Conservation (phyloP, 2,329 filamentous ascomycete species). For the Macrophomina tecta region DNA sequence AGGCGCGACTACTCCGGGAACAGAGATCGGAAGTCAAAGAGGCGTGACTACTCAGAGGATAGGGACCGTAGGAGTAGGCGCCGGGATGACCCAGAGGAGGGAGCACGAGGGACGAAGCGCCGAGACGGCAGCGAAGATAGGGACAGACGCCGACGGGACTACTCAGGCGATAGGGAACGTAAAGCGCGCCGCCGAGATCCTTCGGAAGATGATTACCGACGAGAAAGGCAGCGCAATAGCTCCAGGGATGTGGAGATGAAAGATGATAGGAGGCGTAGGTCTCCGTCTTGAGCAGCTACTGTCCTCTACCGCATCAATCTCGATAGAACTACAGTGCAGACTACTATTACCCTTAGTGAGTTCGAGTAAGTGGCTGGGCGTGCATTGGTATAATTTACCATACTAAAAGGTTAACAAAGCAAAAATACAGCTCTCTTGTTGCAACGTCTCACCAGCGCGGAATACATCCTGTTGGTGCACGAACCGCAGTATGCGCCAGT, state of each 20-base stretch:
- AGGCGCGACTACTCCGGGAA: constrained; percentile 1
- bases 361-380: not conserved
- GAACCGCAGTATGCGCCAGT: no score
- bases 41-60: not conserved
- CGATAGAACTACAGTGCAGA: not conserved
- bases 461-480: no score
- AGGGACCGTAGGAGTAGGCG: not conserved
- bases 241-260: constrained; percentile 3
- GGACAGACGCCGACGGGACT: constrained; percentile 1
- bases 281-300: constrained; percentile 9
- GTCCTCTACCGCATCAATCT: constrained; percentile 29
- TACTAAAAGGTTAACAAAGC: no score
- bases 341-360: not conserved
- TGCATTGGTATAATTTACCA: no score
- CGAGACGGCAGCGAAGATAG: not conserved
- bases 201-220: constrained; percentile 1
- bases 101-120: not conserved
- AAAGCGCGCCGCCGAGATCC: not conserved
- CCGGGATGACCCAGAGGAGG: not conserved
- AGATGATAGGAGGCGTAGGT: constrained; percentile 3
- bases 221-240: not conserved
- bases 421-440: no score
- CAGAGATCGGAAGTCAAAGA: not conserved
- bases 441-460: no score
- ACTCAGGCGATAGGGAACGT: constrained; percentile 5